phyloP scores from a whole-genome alignment of 208 protist species.

The Leishmania gerbilli region DNA sequence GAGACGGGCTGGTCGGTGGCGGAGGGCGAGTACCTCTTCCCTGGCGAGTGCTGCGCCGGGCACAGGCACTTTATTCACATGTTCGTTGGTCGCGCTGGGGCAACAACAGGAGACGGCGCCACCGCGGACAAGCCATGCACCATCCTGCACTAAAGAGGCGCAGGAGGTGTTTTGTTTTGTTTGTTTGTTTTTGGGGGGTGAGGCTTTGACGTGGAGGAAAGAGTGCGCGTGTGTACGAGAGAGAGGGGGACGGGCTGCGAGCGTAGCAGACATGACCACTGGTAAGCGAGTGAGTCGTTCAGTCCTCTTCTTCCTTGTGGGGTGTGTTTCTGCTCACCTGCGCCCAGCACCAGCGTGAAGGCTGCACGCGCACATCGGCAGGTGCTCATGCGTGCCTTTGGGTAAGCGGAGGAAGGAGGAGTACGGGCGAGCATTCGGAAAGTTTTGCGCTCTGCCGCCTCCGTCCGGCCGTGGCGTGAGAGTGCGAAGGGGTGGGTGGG shows the following conservation, averaged over 20 bases:
- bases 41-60: constrained; percentile 9
- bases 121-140: background rate
- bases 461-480: background rate
- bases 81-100: constrained; percentile 9
- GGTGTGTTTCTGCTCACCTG: background rate
- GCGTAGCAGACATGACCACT: background rate
- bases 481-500: background rate
- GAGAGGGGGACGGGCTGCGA: too few species aligned
- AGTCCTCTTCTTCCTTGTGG: background rate
- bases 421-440: background rate
- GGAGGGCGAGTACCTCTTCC: constrained; percentile 21
- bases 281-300: background rate
- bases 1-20: constrained; percentile 29
- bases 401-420: background rate
- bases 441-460: background rate
- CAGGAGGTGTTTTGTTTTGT: background rate
- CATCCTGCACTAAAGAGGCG: background rate
- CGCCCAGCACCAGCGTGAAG: background rate
- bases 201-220: background rate
- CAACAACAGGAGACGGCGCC: background rate
- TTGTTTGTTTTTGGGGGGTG: too few species aligned
- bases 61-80: constrained; percentile 19
- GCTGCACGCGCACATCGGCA: background rate
- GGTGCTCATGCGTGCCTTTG: background rate
- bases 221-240: background rate